Conservation (phyloP, 345 rosid species). For the Eucalyptus erythrocorys region DNA sequence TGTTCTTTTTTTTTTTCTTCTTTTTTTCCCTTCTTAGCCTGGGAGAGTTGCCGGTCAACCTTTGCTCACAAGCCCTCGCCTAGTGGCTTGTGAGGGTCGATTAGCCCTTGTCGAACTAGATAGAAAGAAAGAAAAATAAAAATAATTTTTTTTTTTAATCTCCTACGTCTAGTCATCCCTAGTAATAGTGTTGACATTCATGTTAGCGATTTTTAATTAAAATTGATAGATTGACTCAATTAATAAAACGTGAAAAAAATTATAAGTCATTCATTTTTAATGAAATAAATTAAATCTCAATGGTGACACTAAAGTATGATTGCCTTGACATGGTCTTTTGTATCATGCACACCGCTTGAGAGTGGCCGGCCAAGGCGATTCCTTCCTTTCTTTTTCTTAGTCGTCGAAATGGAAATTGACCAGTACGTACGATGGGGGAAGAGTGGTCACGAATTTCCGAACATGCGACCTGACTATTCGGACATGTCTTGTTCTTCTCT, state of each 20-base stretch:
- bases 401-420: background rate
- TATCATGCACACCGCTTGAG: background rate
- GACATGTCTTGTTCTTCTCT: background rate
- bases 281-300: background rate
- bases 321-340: background rate
- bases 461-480: background rate
- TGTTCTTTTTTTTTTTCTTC: no score
- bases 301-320: background rate
- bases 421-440: background rate
- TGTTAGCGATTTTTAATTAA: rapidly evolving
- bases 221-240: rapidly evolving
- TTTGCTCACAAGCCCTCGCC: rapidly evolving
- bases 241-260: rapidly evolving
- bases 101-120: rapidly evolving
- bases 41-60: no score
- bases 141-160: no score
- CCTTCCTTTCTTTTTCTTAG: background rate
- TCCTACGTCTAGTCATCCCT: rapidly evolving
- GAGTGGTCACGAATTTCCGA: background rate
- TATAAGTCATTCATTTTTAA: no score
- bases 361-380: background rate
- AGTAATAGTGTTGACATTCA: rapidly evolving
- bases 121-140: no score
- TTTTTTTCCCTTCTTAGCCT: background rate
- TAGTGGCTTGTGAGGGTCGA: rapidly evolving